Percentiles rank a stretch among this genome's conserved stretches.
phyloP scores from a whole-genome alignment of 768 basidiomycete genomes.

The Collybia sp. region DNA sequence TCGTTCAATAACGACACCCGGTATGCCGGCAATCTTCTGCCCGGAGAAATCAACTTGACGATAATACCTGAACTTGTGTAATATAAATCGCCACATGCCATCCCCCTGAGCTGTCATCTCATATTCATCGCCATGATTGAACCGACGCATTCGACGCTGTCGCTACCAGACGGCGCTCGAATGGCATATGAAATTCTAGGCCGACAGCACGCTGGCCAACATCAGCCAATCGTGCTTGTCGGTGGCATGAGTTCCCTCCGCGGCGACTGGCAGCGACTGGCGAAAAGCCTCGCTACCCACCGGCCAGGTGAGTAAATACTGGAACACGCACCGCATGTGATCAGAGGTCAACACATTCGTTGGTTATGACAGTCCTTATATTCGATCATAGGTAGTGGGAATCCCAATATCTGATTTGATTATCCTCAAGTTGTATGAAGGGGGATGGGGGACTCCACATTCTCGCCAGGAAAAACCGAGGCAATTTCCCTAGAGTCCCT shows the following conservation, averaged over 20 bases:
- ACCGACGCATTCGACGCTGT: slow-evolving; percentile 15
- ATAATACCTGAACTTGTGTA: too few species aligned
- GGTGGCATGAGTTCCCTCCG: slow-evolving; percentile 36
- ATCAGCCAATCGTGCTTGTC: slow-evolving; percentile 35
- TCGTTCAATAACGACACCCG: too few species aligned
- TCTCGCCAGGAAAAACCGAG: slow-evolving; percentile 25
- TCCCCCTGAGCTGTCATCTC: neutral
- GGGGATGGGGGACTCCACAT: slow-evolving; percentile 42
- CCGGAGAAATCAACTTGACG: too few species aligned
- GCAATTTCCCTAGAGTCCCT: slow-evolving; percentile 38
- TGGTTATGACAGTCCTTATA: slow-evolving; percentile 27
- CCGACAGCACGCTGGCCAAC: slow-evolving; percentile 20
- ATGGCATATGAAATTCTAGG: slow-evolving; percentile 39
- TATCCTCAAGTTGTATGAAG: slow-evolving; percentile 13
- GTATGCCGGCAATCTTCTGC: too few species aligned
- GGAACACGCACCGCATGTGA: too few species aligned
- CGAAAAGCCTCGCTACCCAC: slow-evolving; percentile 22
- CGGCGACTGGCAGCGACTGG: slow-evolving; percentile 35
- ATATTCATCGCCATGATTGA: neutral
- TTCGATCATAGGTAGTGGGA: slow-evolving; percentile 30
- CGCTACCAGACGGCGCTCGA: slow-evolving; percentile 35
- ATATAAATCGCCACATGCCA: too few species aligned
- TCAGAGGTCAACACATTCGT: neutral
- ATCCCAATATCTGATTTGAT: neutral
- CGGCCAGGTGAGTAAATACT: slow-evolving; percentile 30